Evolutionary conservation across 345 rosid species (phyloP).

Genomic region (Citrus medica): DNA sequence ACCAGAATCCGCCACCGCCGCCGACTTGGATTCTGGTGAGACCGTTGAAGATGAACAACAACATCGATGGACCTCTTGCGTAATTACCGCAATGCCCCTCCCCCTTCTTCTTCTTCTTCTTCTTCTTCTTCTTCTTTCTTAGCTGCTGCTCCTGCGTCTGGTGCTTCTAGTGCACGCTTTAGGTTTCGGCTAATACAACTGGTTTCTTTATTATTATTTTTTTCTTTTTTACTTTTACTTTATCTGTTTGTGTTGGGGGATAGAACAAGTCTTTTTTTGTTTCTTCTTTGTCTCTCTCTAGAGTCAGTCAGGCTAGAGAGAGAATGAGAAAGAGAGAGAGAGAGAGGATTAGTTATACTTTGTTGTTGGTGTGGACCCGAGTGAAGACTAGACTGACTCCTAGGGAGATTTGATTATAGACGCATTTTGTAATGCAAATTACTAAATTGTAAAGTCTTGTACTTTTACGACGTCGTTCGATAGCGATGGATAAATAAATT

Average conservation of each 20-base stretch:
- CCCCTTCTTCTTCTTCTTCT: neutral
- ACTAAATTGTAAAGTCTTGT: neutral
- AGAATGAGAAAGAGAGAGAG: neutral
- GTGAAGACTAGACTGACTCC: neutral
- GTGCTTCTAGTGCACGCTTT: neutral
- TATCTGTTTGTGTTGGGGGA: neutral
- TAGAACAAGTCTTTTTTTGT: neutral
- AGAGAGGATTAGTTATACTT: neutral
- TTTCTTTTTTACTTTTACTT: neutral
- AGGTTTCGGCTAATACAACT: neutral
- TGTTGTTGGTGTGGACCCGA: neutral
- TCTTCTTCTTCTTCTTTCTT: neutral
- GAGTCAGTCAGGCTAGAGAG: neutral
- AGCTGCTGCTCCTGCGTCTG: neutral
- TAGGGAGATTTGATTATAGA: neutral
- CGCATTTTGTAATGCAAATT: neutral
- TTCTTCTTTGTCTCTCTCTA: neutral
- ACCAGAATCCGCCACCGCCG: conserved; percentile 49
- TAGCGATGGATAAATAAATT: neutral
- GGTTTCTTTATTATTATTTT: neutral
- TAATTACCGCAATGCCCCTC: conserved; percentile 9
- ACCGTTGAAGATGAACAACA: neutral
- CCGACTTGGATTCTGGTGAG: conserved; percentile 30
- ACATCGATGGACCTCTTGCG: neutral
- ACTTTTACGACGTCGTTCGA: neutral